A percentile compares a stretch with the other conserved stretches of the same genome.
These are phyloP conservation scores for Raphanus sativus DNA, from an alignment of 345 rosid species.

Conservation along the genomic window DNA sequence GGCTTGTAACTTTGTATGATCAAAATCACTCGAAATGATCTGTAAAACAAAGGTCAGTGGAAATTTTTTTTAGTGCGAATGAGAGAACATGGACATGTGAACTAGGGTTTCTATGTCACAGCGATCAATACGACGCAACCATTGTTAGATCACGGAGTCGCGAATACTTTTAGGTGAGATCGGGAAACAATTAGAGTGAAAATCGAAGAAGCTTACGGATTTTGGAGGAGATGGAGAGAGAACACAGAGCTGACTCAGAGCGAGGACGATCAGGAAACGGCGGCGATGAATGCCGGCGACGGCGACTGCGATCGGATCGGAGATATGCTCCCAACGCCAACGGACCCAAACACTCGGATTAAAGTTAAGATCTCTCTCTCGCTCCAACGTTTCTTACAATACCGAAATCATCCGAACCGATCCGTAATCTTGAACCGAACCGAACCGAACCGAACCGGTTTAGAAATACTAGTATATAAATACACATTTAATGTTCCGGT, in stretches of 20 bases:
- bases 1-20: constrained; percentile 24
- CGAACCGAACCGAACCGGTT: constrained; percentile 10
- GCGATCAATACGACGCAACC: neutral
- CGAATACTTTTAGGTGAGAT: neutral
- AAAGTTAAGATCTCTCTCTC: constrained; percentile 5
- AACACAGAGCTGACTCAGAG: neutral
- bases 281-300: constrained; percentile 32
- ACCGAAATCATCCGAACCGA: constrained; percentile 17
- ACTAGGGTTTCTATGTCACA: constrained; percentile 2
- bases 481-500: neutral
- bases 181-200: neutral
- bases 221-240: neutral
- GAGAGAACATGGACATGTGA: too few relatives aligned
- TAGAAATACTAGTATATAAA: neutral
- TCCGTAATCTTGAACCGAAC: constrained; percentile 1
- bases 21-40: constrained; percentile 30
- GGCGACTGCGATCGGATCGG: constrained; percentile 10
- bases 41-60: constrained; percentile 22
- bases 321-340: constrained; percentile 16
- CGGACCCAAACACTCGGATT: constrained; percentile 7
- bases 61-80: neutral
- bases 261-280: neutral
- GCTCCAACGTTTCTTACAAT: neutral
- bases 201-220: constrained; percentile 12
- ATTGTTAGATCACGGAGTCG: constrained; percentile 3